phyloP scores from a whole-genome alignment of 2,329 filamentous ascomycete species.

The Esteya vermicola region DNA sequence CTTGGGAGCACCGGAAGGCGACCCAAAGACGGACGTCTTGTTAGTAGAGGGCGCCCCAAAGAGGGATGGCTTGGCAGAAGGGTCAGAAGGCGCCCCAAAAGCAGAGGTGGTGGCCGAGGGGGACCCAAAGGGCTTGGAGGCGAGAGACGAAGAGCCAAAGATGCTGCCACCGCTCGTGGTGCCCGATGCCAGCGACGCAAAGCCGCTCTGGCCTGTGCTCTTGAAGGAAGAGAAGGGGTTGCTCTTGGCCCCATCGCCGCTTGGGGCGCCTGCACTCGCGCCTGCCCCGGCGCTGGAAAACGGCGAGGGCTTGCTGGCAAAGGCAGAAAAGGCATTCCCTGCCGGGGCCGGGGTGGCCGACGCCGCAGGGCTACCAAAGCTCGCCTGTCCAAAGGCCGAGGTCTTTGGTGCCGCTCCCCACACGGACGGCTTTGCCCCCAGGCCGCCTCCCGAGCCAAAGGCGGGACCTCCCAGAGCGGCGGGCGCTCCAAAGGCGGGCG shows the following conservation, averaged over 20 bases:
- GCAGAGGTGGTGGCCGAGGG: conserved; percentile 8
- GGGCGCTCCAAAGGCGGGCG: conserved; percentile 35
- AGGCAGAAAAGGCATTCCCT: conserved; percentile 12
- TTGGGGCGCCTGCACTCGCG: conserved; percentile 11
- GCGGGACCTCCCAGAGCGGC: conserved; percentile 11
- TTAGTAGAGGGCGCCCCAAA: no score
- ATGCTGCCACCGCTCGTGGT: conserved; percentile 14
- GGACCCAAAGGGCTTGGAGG: conserved; percentile 19
- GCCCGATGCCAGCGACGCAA: conserved; percentile 27
- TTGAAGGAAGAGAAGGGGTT: conserved; percentile 12
- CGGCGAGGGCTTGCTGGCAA: conserved; percentile 8
- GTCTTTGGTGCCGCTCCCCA: conserved; percentile 15
- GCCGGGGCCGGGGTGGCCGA: conserved; percentile 13
- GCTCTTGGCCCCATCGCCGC: no score
- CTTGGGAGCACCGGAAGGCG: no score
- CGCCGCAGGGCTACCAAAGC: conserved; percentile 26
- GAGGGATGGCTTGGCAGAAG: background rate
- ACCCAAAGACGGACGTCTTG: background rate
- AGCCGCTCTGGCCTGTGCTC: conserved; percentile 25
- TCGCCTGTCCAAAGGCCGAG: conserved; percentile 40
- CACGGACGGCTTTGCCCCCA: conserved; percentile 17
- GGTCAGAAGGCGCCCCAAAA: conserved; percentile 3
- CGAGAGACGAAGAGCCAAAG: conserved; percentile 18
- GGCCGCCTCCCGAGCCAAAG: conserved; percentile 22
- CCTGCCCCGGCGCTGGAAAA: conserved; percentile 15